A percentile compares a stretch with the other conserved stretches of the same genome.
These are phyloP conservation scores for Rhynchosporium graminicola DNA, from an alignment of 2,329 filamentous ascomycete species.

Conservation along the genomic window DNA sequence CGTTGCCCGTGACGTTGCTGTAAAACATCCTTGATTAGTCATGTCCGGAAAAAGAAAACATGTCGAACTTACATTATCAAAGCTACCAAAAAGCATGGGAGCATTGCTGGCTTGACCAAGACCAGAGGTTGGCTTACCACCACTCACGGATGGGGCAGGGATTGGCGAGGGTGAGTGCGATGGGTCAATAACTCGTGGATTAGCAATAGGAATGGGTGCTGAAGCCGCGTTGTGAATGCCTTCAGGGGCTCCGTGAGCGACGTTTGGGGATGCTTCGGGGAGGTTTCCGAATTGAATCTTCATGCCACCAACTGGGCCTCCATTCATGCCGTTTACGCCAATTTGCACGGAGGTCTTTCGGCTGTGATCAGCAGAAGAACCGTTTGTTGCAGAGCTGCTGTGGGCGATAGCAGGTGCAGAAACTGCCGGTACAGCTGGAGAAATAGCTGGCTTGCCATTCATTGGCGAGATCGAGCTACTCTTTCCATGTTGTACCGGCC, in stretches of 20 bases:
- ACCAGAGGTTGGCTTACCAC: conserved; percentile 77
- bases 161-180: conserved; percentile 91
- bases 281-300: conserved; percentile 83
- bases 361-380: conserved; percentile 68
- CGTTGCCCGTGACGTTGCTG: conserved; percentile 68
- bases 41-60: conserved; percentile 33
- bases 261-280: conserved; percentile 62
- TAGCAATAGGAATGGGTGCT: conserved; percentile 65
- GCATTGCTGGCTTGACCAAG: conserved; percentile 64
- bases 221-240: conserved; percentile 46
- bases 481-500: conserved; percentile 59
- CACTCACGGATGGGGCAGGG: conserved; percentile 70
- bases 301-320: conserved; percentile 62
- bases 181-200: conserved; percentile 78
- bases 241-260: conserved; percentile 68
- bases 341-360: conserved; percentile 92
- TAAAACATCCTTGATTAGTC: conserved; percentile 34
- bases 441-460: conserved; percentile 78
- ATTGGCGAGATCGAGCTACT: conserved; percentile 72
- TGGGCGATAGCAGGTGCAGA: conserved; percentile 62
- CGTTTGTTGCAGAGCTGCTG: conserved; percentile 68
- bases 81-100: conserved; percentile 74
- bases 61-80: conserved; percentile 69
- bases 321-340: conserved; percentile 80
- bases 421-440: conserved; percentile 64